A percentile compares a stretch with the other conserved stretches of the same genome.
Evolutionary conservation across 2,329 filamentous ascomycete genomes (phyloP).

Genomic region (Penicillium sp.): DNA sequence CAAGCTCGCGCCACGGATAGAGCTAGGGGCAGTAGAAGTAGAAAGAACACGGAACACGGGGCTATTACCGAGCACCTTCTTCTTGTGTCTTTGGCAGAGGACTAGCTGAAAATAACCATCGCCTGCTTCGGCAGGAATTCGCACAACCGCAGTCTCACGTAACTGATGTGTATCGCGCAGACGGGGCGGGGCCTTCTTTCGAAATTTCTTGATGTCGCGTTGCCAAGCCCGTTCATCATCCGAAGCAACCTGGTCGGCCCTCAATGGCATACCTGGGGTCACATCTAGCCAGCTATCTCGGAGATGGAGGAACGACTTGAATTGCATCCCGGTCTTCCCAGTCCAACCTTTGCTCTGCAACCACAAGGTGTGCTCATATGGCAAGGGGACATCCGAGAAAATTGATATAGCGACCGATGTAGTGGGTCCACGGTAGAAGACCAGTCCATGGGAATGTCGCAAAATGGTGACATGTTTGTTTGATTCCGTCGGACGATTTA

Average conservation of each 20-base stretch:
- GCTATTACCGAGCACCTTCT: conserved; percentile 62
- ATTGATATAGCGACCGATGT: conserved; percentile 65
- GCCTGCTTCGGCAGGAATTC: conserved; percentile 60
- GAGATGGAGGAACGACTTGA: conserved; percentile 61
- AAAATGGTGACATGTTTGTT: conserved; percentile 66
- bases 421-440: conserved; percentile 64
- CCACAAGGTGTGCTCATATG: conserved; percentile 60
- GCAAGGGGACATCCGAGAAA: conserved; percentile 59
- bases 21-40: conserved; percentile 59
- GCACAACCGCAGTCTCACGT: conserved; percentile 63
- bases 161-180: conserved; percentile 52
- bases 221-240: conserved; percentile 66
- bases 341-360: conserved; percentile 67
- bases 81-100: conserved; percentile 56
- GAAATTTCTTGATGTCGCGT: conserved; percentile 64
- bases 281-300: conserved; percentile 65
- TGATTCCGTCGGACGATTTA: conserved; percentile 62
- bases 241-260: conserved; percentile 50
- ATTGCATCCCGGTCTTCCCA: conserved; percentile 65
- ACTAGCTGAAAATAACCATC: conserved; percentile 70
- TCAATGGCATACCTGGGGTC: conserved; percentile 55
- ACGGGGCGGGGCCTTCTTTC: conserved; percentile 52
- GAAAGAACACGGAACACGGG: conserved; percentile 69
- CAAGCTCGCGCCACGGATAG: conserved; percentile 64
- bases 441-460: conserved; percentile 61